These are phyloP conservation scores for Ilex paraguariensis DNA, from an alignment of 305 asterid species.

Conservation along the genomic window DNA sequence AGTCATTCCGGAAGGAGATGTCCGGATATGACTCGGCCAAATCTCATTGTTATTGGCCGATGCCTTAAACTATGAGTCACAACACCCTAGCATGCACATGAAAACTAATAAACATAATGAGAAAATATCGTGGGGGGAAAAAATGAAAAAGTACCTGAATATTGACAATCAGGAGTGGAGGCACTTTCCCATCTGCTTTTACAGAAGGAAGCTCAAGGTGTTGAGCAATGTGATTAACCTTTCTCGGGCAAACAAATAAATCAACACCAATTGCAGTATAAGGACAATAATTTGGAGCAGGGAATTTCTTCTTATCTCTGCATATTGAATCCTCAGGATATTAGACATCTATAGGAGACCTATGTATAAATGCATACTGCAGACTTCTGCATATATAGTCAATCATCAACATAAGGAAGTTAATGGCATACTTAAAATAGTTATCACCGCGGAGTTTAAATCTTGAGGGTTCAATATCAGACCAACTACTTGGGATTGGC, in stretches of 20 bases:
- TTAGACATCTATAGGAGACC: no score
- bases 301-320: conserved; percentile 93
- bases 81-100: background rate
- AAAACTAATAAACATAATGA: background rate
- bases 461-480: conserved; percentile 67
- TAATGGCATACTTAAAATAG: conserved; percentile 66
- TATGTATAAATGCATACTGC: no score
- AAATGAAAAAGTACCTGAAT: conserved; percentile 43
- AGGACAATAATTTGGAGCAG: conserved; percentile 66
- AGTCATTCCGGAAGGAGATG: no score
- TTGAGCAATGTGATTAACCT: conserved; percentile 89
- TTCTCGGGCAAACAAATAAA: conserved; percentile 59
- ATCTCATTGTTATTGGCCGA: no score
- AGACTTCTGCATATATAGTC: background rate
- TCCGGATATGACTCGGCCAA: no score
- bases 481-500: conserved; percentile 73
- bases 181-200: conserved; percentile 54
- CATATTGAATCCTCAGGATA: conserved; percentile 6
- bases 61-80: no score
- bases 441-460: conserved; percentile 86
- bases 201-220: conserved; percentile 79
- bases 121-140: background rate
- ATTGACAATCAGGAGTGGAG: conserved; percentile 77
- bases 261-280: conserved; percentile 91
- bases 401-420: conserved; percentile 4